Conservation (phyloP, 148 eudicot genomes). For the Rhododendron vialii region DNA sequence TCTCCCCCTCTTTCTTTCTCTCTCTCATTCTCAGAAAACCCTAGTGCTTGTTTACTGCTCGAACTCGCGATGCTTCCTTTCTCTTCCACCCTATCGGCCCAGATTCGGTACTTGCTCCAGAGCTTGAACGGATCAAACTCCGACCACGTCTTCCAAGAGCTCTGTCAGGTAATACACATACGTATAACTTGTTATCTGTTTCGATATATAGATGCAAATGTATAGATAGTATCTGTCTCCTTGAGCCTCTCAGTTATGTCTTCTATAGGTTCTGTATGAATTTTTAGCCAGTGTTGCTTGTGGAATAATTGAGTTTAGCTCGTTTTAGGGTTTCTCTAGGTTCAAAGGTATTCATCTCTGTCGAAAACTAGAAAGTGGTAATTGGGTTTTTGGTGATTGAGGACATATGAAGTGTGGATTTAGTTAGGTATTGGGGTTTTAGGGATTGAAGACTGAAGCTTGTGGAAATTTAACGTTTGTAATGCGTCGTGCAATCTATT, state of each 20-base stretch:
- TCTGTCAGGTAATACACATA: conserved; percentile 36
- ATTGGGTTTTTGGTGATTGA: neutral
- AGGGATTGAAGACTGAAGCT: neutral
- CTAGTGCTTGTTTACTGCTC: conserved; percentile 7
- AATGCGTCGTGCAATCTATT: neutral
- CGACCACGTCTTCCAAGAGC: conserved; percentile 55
- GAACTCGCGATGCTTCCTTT: conserved; percentile 46
- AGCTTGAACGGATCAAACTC: conserved; percentile 65
- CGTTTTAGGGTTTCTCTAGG: neutral
- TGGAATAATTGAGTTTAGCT: neutral
- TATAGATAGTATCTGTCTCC: neutral
- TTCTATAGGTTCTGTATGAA: neutral
- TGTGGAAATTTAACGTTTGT: neutral
- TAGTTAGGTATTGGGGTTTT: neutral
- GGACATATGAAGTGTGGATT: neutral
- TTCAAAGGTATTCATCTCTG: neutral
- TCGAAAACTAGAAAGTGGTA: neutral
- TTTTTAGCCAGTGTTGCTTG: neutral
- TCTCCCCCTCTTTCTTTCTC: neutral
- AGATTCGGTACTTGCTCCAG: conserved; percentile 55
- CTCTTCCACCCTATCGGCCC: conserved; percentile 41
- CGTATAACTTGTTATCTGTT: neutral
- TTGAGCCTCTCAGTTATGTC: neutral
- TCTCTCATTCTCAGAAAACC: conserved; percentile 9
- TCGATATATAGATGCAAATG: neutral